These are phyloP conservation scores for Phytophthora niederhauseri DNA, from an alignment of 352 stramenopile species.

Conservation along the genomic window DNA sequence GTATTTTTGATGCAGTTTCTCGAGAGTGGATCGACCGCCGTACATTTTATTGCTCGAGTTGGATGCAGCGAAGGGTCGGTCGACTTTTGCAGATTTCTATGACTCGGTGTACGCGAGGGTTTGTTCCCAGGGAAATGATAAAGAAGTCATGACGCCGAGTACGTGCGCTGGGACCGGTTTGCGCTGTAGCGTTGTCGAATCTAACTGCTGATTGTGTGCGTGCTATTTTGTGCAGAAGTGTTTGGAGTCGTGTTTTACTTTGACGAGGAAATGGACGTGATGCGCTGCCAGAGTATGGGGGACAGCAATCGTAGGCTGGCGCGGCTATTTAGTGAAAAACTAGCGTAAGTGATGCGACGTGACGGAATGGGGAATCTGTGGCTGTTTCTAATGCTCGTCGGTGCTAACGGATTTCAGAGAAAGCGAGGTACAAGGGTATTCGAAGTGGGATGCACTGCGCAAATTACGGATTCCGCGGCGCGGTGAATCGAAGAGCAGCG, in stretches of 20 bases:
- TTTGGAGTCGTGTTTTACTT: constrained; percentile 75
- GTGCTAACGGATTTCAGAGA: constrained; percentile 22
- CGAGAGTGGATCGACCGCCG: constrained; percentile 32
- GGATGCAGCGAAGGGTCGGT: constrained; percentile 26
- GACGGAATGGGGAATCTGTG: not conserved
- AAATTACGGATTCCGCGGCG: constrained; percentile 3
- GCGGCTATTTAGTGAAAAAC: constrained; percentile 36
- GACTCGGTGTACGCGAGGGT: constrained; percentile 59
- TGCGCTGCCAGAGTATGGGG: constrained; percentile 62
- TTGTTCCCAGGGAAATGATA: constrained; percentile 33
- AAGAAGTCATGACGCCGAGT: constrained; percentile 35
- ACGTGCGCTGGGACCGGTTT: constrained; percentile 10
- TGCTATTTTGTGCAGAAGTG: constrained; percentile 42
- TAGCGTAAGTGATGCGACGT: constrained; percentile 43
- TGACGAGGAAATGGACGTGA: constrained; percentile 63
- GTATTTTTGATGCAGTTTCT: constrained; percentile 35
- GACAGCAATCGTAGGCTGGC: constrained; percentile 46
- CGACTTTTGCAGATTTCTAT: constrained; percentile 57
- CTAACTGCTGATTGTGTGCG: not conserved
- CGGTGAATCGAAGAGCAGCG: constrained; percentile 13
- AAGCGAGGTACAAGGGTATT: constrained; percentile 26
- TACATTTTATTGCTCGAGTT: constrained; percentile 68
- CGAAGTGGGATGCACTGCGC: constrained; percentile 15
- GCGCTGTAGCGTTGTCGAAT: not conserved
- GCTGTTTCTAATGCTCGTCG: not conserved